phyloP scores from a whole-genome alignment of 176 grass and related monocot species.

The maize (Zea mays) region DNA sequence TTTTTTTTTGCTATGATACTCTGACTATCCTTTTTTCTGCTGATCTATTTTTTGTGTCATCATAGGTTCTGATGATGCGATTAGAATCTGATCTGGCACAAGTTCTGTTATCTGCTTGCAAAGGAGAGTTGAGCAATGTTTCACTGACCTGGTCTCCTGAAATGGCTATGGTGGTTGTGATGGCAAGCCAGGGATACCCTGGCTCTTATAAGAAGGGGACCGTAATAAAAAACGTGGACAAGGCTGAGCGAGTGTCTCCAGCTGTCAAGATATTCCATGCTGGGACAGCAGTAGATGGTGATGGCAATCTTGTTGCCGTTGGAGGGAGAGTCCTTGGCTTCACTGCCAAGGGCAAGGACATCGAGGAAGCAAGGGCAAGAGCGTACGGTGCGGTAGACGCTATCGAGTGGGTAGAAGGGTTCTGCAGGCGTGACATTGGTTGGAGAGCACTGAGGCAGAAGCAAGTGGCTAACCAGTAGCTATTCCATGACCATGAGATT shows the following conservation, averaged over 20 bases:
- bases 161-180: conserved; percentile 75
- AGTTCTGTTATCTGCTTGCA: conserved; percentile 71
- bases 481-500: neutral
- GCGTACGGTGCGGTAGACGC: conserved; percentile 61
- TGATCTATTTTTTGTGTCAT: conserved; percentile 13
- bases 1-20: conserved; percentile 10
- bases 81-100: conserved; percentile 77
- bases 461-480: conserved; percentile 16
- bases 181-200: conserved; percentile 82
- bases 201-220: conserved; percentile 74
- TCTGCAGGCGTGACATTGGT: conserved; percentile 72
- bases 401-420: conserved; percentile 83
- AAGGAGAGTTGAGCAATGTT: conserved; percentile 56
- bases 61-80: conserved; percentile 76
- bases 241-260: conserved; percentile 64
- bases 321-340: conserved; percentile 70
- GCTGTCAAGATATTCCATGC: conserved; percentile 91
- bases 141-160: conserved; percentile 68
- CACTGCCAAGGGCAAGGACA: conserved; percentile 70
- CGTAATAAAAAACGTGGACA: conserved; percentile 68
- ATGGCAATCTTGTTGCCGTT: conserved; percentile 64
- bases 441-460: conserved; percentile 64
- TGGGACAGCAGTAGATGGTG: conserved; percentile 53
- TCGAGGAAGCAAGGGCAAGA: conserved; percentile 63
- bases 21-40: neutral